These are phyloP conservation scores for Scedosporium minutisporum DNA, from an alignment of 2,329 filamentous ascomycete species.

Conservation along the genomic window DNA sequence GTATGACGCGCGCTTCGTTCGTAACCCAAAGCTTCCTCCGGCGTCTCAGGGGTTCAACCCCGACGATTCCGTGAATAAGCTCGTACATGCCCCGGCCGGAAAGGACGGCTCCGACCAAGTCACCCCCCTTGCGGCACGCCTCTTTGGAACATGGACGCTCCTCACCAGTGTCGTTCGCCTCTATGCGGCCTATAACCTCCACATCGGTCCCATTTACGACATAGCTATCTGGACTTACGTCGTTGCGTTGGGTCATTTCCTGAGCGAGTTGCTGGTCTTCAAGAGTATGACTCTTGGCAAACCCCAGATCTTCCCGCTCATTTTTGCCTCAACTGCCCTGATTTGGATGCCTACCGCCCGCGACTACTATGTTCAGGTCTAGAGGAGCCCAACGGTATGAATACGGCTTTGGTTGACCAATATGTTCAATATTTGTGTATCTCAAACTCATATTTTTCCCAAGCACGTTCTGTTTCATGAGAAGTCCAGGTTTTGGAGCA, in stretches of 20 bases:
- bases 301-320: constrained; percentile 46
- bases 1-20: constrained; percentile 60
- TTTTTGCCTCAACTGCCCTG: constrained; percentile 38
- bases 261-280: constrained; percentile 71
- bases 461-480: too few species aligned
- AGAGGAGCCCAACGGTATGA: background rate
- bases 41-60: constrained; percentile 33
- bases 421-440: background rate
- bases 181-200: constrained; percentile 77
- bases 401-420: background rate
- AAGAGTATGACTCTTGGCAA: constrained; percentile 58
- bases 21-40: constrained; percentile 34
- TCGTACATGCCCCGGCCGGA: constrained; percentile 34
- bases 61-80: constrained; percentile 43
- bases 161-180: constrained; percentile 66
- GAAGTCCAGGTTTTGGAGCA: too few species aligned
- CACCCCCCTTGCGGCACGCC: constrained; percentile 65
- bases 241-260: constrained; percentile 69
- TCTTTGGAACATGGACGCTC: constrained; percentile 84
- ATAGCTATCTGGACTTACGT: constrained; percentile 74
- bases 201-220: constrained; percentile 64
- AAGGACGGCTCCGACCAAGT: constrained; percentile 46
- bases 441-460: too few species aligned
- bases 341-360: constrained; percentile 60
- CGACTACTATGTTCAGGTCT: constrained; percentile 51